Evolutionary conservation across 805 yeast species (phyloP).

Genomic region (Tetrapisispora fleetii): DNA sequence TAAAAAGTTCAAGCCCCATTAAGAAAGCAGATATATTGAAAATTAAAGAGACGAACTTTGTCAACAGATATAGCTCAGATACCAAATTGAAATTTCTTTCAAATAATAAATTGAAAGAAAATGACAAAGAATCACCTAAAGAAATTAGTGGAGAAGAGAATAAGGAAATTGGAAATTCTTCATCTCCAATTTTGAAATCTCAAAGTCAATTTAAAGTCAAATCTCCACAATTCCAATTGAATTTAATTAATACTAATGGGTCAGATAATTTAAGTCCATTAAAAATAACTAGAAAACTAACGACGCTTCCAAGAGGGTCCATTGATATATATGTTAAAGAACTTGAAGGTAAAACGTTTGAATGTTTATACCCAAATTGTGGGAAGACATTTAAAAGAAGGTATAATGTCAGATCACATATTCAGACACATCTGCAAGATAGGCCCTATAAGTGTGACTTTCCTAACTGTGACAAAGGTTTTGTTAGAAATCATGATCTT

Average conservation of each 20-base stretch:
- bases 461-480: slow-evolving; percentile 63
- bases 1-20: slow-evolving; percentile 3
- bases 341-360: slow-evolving; percentile 63
- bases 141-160: background rate
- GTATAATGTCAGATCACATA: slow-evolving; percentile 88
- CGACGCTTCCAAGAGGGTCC: slow-evolving; percentile 70
- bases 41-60: background rate
- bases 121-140: background rate
- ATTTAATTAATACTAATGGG: slow-evolving; percentile 4
- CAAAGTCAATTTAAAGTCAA: slow-evolving; percentile 22
- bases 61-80: background rate
- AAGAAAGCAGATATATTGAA: background rate
- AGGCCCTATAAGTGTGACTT: slow-evolving; percentile 74
- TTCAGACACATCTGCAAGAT: slow-evolving; percentile 92
- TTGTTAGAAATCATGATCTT: slow-evolving; percentile 92
- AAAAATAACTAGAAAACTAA: slow-evolving; percentile 23
- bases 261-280: slow-evolving; percentile 6
- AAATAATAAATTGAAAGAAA: slow-evolving; percentile 20
- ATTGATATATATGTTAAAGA: slow-evolving; percentile 77
- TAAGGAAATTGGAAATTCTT: slow-evolving; percentile 8
- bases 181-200: slow-evolving; percentile 38
- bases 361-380: slow-evolving; percentile 70
- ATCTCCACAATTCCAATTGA: slow-evolving; percentile 13
- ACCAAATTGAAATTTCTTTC: background rate
- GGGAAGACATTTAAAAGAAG: slow-evolving; percentile 77